Conservation (phyloP, 768 basidiomycete genomes). For the Serendipita sp. region DNA sequence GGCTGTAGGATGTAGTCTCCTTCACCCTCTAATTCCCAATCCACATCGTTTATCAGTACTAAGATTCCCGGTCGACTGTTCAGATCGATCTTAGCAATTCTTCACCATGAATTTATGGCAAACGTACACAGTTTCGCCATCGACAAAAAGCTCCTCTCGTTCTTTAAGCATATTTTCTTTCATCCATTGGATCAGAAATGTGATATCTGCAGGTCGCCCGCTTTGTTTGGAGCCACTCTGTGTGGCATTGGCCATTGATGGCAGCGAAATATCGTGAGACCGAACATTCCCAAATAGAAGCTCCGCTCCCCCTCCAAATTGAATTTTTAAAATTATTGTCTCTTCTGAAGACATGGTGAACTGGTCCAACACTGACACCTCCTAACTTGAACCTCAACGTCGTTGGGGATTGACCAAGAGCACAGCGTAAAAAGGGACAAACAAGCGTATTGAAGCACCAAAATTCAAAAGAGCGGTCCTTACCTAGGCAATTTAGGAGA, state of each 20-base stretch:
- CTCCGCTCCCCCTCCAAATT: conserved; percentile 77
- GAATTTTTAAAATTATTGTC: conserved; percentile 34
- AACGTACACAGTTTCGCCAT: conserved; percentile 64
- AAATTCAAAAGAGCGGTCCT: too few species aligned
- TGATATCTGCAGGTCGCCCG: conserved; percentile 36
- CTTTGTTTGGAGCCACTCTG: conserved; percentile 13
- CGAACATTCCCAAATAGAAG: conserved; percentile 62
- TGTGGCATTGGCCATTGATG: conserved; percentile 21
- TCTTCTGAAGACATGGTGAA: conserved; percentile 2
- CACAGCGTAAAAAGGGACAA: too few species aligned
- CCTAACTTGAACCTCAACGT: too few species aligned
- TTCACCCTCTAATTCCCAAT: conserved; percentile 96
- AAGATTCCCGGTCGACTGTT: conserved; percentile 85
- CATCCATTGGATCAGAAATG: conserved; percentile 65
- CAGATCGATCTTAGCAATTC: conserved; percentile 5
- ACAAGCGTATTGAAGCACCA: too few species aligned
- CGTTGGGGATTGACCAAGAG: too few species aligned
- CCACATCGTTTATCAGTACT: conserved; percentile 90
- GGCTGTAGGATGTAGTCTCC: conserved; percentile 63
- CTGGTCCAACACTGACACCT: background rate
- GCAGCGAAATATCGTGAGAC: conserved; percentile 38
- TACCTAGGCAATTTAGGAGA: too few species aligned
- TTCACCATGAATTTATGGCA: background rate
- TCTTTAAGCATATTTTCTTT: conserved; percentile 64
- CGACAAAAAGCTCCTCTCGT: conserved; percentile 76